Conservation (phyloP, 2,329 filamentous ascomycete species). For the Scytalidium lignicola region DNA sequence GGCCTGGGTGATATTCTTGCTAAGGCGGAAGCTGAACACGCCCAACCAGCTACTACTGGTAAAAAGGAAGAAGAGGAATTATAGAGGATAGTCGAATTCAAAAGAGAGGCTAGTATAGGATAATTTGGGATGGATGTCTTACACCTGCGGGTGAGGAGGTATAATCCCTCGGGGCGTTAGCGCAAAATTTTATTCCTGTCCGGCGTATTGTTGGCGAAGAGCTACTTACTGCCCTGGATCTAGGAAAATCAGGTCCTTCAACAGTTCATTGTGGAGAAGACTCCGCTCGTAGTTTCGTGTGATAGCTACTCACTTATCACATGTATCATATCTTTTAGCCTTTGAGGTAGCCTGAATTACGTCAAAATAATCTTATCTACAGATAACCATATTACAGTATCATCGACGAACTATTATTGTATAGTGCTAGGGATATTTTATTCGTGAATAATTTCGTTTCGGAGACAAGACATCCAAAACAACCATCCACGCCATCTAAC, state of each 20-base stretch:
- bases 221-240: not conserved
- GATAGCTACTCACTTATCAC: not conserved
- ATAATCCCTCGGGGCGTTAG: not conserved
- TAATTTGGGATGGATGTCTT: not conserved
- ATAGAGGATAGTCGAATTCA: conserved; percentile 5
- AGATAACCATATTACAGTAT: too few species aligned
- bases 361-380: not conserved
- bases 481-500: too few species aligned
- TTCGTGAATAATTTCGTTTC: too few species aligned
- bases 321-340: not conserved
- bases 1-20: conserved; percentile 19
- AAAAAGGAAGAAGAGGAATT: conserved; percentile 23
- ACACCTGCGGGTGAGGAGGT: not conserved
- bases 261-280: not conserved
- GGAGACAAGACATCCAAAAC: too few species aligned
- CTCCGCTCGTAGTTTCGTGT: not conserved
- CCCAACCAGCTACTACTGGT: conserved; percentile 13
- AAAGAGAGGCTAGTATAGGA: not conserved
- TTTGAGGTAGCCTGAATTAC: not conserved
- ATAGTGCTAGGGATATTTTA: too few species aligned
- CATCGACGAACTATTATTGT: too few species aligned
- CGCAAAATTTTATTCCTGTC: not conserved
- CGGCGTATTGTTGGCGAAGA: not conserved
- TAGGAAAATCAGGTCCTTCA: not conserved
- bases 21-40: conserved; percentile 25